Conservation (phyloP, 164 flowering plant species). For the Echeveria elegans region DNA sequence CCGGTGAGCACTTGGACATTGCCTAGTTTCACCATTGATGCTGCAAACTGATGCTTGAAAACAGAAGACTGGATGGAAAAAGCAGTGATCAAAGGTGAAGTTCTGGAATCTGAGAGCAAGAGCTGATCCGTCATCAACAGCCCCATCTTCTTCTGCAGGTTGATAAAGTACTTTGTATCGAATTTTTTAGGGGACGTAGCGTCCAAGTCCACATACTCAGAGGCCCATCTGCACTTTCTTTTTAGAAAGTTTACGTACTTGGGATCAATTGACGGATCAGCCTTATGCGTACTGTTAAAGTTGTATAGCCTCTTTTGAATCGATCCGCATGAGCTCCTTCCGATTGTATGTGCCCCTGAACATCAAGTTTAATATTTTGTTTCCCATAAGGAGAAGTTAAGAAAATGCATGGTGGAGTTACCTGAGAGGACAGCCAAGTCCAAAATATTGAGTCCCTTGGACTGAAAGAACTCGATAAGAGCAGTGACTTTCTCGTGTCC, state of each 20-base stretch:
- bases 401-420: constrained; percentile 23
- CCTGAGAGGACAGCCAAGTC: constrained; percentile 79
- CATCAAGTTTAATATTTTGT: neutral
- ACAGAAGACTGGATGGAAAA: constrained; percentile 9
- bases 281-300: constrained; percentile 31
- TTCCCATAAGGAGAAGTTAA: neutral
- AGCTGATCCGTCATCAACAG: constrained; percentile 26
- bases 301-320: constrained; percentile 44
- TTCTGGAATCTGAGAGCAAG: constrained; percentile 17
- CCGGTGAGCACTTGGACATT: constrained; percentile 26
- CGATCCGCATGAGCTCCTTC: constrained; percentile 51
- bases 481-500: constrained; percentile 51
- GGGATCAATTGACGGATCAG: constrained; percentile 39
- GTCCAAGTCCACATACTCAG: constrained; percentile 53
- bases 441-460: constrained; percentile 42
- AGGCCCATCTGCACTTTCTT: constrained; percentile 62
- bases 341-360: constrained; percentile 75
- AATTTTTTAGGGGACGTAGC: constrained; percentile 19
- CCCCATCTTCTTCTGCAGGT: constrained; percentile 23
- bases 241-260: constrained; percentile 43
- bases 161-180: constrained; percentile 21
- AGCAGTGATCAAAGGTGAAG: constrained; percentile 14
- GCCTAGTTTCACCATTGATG: constrained; percentile 30
- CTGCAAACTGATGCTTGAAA: constrained; percentile 19
- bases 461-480: constrained; percentile 45